Evolutionary conservation across 1,139 yeast species (phyloP), one percentile per base, ranked within the genome.

Genomic region (Taphrina populina): DNA sequence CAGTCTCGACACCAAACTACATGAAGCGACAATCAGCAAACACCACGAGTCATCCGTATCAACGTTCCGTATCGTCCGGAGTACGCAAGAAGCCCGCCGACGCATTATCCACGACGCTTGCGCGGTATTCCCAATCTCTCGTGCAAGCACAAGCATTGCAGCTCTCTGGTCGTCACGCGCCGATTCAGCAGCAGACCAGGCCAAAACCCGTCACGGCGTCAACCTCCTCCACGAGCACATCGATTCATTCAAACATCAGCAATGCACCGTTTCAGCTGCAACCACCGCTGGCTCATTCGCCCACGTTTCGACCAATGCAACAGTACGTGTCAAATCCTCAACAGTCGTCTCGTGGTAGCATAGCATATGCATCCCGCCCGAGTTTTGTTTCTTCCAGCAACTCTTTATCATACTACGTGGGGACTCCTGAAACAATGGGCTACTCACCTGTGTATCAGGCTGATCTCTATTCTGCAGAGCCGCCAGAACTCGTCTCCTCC

Each of bases 121-220:
- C 23, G 32, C 45, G 54, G 8, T 49, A 49, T 24, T 37, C 54
- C 10, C 54, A 39, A 17, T 49, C 54, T 10, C 46, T 49, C 21
- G 33, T 49, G 3, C 54, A 49, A 24, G 54, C 54, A 10, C 54
- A 49, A 24, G 39, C 54, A 15, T 35, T 15, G 19, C 54, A 49
- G 17, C 23, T 49, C 20, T 13, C 35, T n/a, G 54, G 39, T 4
- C 45, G 39, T 6, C 17, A 23, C 10, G 13, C 21, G 3, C 43
- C 27, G 29, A 35, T 27, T 37, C 24, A 15, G 27, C 34, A 10
- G 27, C 45, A 24, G 20, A 17, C 34, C 23, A 24, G 45, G 34
- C 1, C 33, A 21, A 34, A 23, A 7, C 45, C 45, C 23, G 27
- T 21, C 21, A 23, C 44, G 11, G 40, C 13, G 24, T 11, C 40